Evolutionary conservation across 192 early-diverging fungal genomes (phyloP), one percentile per base, ranked within the genome.

Genomic region (Umbelopsis ramanniana): DNA sequence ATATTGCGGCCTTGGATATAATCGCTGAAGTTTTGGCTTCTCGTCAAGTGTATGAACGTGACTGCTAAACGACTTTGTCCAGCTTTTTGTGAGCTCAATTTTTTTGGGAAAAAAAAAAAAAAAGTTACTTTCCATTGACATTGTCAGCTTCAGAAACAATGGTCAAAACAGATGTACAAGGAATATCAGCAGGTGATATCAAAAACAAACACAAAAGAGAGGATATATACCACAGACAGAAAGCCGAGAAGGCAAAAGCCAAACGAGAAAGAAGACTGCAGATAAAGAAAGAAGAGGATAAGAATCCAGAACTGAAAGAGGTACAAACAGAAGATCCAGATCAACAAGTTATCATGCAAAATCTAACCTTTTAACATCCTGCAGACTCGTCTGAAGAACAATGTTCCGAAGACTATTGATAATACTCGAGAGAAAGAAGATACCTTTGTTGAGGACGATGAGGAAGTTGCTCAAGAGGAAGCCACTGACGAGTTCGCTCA

Each of bases 371-470:
- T n/a, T 57, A 35, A 15, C 22, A 1, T 10, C 22, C 14, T 55
- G 53, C 79, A 89, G 88, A 86, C 93, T 81, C 92, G 97, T 63
- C 79, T 99, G 71, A 86, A 87, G 46, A 86, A 93, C 60, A 99
- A 99, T 84, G 89, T 95, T 19, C 95, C 96, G 7, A 86, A 89
- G 66, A 99, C 98, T 4, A 83, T 97, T 38, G 98, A 99, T 71
- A 97, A 89, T 76, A 91, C 92, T 19, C 80, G 96, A 67, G 98
- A 99, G 79, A 88, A 84, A 57, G 96, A 99, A 75, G 96, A 97
- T 47, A 97, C 96, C 2, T 87, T 97, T 37, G 94, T 98, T 9
- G 82, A 79, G 3, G 79, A 81, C 19, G 90, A 91, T 22, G 90
- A 93, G 43, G 95, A 96, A 52, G 90, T 97, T 33, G 88, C 88